These are phyloP conservation scores for Borovskyia barvae DNA, from an alignment of 208 protist genomes.

Conservation along the genomic window DNA sequence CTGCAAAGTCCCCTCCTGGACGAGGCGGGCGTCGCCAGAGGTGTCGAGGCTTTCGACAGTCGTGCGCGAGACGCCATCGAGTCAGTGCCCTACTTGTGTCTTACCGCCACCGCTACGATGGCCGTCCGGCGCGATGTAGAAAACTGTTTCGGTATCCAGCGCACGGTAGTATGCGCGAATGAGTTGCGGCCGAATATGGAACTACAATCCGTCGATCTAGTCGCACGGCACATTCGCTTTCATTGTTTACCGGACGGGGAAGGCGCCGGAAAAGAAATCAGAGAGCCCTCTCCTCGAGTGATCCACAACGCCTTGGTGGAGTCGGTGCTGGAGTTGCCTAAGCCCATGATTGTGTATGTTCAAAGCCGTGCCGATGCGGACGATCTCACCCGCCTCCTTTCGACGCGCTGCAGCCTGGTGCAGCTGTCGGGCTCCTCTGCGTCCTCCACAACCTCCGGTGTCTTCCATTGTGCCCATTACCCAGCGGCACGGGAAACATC, in stretches of 20 bases:
- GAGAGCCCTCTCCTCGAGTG: slow-evolving; percentile 32
- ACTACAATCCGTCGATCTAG: slow-evolving; percentile 50
- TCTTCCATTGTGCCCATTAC: slow-evolving; percentile 16
- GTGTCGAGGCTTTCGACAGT: no score
- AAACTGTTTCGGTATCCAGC: slow-evolving; percentile 57
- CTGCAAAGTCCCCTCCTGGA: slow-evolving; percentile 30
- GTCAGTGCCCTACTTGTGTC: slow-evolving; percentile 64
- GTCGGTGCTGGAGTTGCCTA: slow-evolving; percentile 61
- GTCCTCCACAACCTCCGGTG: neutral
- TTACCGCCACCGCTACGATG: slow-evolving; percentile 82
- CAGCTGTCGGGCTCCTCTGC: neutral
- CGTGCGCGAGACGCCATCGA: neutral
- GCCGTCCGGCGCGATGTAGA: slow-evolving; percentile 81
- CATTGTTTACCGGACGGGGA: neutral
- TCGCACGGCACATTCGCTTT: slow-evolving; percentile 15
- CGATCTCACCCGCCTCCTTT: slow-evolving; percentile 55
- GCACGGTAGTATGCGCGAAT: slow-evolving; percentile 39
- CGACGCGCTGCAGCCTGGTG: slow-evolving; percentile 31
- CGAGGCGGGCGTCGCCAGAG: neutral
- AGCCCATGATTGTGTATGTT: slow-evolving; percentile 89
- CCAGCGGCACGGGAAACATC: neutral
- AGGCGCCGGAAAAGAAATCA: neutral
- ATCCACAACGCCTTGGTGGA: slow-evolving; percentile 62
- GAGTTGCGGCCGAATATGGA: slow-evolving; percentile 60
- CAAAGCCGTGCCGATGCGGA: slow-evolving; percentile 79